Conservation (phyloP, 352 stramenopile species). For the Phytophthora brassicae region DNA sequence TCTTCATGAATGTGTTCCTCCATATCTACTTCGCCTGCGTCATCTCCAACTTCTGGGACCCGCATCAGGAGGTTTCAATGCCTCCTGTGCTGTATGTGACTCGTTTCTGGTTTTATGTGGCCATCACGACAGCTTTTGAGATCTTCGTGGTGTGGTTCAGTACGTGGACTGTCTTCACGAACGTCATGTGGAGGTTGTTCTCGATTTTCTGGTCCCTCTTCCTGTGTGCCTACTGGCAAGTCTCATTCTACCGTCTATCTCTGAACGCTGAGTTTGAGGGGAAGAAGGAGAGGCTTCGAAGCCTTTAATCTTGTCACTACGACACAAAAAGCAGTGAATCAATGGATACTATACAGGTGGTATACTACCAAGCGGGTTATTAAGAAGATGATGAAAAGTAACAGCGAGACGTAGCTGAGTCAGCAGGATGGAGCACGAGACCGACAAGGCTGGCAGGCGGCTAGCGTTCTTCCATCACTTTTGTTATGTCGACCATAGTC, state of each 20-base stretch:
- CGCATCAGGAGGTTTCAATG: conserved; percentile 52
- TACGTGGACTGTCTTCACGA: conserved; percentile 77
- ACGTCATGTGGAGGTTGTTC: conserved; percentile 75
- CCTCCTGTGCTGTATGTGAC: conserved; percentile 71
- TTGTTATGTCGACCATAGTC: conserved; percentile 80
- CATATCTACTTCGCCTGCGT: conserved; percentile 76
- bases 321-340: conserved; percentile 2
- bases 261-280: conserved; percentile 73
- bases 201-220: conserved; percentile 55
- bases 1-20: conserved; percentile 81
- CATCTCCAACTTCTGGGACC: conserved; percentile 81
- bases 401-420: conserved; percentile 4
- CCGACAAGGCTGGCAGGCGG: background rate
- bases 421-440: conserved; percentile 1
- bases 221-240: conserved; percentile 62
- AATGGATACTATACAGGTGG: conserved; percentile 13
- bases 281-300: conserved; percentile 81
- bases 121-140: conserved; percentile 43
- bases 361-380: conserved; percentile 23
- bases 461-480: conserved; percentile 6
- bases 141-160: conserved; percentile 79
- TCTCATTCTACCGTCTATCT: conserved; percentile 65
- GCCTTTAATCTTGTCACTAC: conserved; percentile 41
- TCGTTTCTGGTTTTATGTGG: conserved; percentile 73
- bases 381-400: conserved; percentile 17